Evolutionary conservation across 2,329 filamentous ascomycete species (phyloP).

Genomic region (Neonectria coccinea): DNA sequence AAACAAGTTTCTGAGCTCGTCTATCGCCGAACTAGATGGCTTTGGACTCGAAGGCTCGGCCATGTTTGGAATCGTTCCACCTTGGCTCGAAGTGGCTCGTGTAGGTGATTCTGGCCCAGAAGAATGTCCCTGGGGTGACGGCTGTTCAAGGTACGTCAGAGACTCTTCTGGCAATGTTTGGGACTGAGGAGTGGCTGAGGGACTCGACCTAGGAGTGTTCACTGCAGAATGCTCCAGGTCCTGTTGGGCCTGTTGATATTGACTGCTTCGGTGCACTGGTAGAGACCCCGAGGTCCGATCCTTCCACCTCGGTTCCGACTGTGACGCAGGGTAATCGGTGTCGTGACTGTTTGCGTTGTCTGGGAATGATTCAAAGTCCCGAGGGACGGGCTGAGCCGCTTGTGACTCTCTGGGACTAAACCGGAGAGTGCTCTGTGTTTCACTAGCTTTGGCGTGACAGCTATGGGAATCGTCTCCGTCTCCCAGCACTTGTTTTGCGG

Average conservation of each 20-base stretch:
- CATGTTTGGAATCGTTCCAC: constrained; percentile 29
- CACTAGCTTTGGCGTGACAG: not conserved
- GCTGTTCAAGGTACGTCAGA: constrained; percentile 1
- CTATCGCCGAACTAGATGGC: constrained; percentile 35
- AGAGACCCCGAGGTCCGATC: not conserved
- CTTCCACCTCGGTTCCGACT: constrained; percentile 3
- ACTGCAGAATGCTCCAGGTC: not conserved
- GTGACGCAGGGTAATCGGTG: constrained; percentile 18
- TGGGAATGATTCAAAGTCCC: constrained; percentile 29
- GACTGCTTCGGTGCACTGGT: not conserved
- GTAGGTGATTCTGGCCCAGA: constrained; percentile 4
- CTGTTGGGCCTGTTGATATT: not conserved
- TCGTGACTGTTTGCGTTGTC: constrained; percentile 31
- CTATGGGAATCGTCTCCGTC: not conserved
- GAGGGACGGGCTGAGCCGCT: constrained; percentile 45
- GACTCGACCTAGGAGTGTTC: not conserved
- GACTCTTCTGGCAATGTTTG: constrained; percentile 8
- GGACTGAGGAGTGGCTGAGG: not conserved
- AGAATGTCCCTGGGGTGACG: constrained; percentile 3
- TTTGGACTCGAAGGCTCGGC: constrained; percentile 31
- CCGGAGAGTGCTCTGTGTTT: not conserved
- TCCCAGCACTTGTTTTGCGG: not conserved
- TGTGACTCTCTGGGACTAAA: constrained; percentile 36
- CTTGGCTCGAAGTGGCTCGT: not conserved
- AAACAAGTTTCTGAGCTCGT: constrained; percentile 41